Evolutionary conservation across 176 grass and related monocot species (phyloP), one percentile per base, ranked within the genome.

Genomic region (Zoysia japonica): DNA sequence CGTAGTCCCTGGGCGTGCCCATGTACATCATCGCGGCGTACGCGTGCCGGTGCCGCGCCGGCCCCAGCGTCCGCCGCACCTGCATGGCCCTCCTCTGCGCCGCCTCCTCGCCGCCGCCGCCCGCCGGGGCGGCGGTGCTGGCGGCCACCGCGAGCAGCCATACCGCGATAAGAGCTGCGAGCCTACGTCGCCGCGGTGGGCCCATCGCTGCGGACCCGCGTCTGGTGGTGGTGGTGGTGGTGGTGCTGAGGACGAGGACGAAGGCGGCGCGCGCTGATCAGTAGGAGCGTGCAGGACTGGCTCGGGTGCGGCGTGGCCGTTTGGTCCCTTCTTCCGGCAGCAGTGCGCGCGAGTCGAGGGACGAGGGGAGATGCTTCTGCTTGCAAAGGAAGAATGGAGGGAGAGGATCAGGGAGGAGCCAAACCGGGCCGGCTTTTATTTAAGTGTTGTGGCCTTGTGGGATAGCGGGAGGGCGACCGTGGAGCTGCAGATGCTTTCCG

Each of bases 1-100:
- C 95, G 88, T 98, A 98, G 76, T 98, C 95, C 85, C 95, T 82
- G 74, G 95, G 90, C 78, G 95, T 98, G 43, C 95, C 95, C 95
- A 98, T 94, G 90, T 98, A 98, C 95, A 98, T 98, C 92, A 98
- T 98, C 45, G 95, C 95, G n/a, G 89, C 95, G 81, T 98, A 98
- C 19, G 95, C 95, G 57, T 98, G 83, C 40, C 81, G 78, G 61
- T 88, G 85, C 52, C 87, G 48, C 39, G 76, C 55, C 49, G 70
- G 49, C 46, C 51, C 78, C 78, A 13, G 81, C 70, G 12, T 35
- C 69, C 38, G 46, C 68, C 76, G 49, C 56, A 47, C 61, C 72
- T 71, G 28, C 50, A 40, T 19, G 57, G 72, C 84, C 43, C 14
- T 20, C 59, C 28, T 63, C 69, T 41, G 14, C 61, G 6, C 55